These are phyloP conservation scores for Erodium trifolium DNA, from an alignment of 441 rosid species.

Conservation along the genomic window DNA sequence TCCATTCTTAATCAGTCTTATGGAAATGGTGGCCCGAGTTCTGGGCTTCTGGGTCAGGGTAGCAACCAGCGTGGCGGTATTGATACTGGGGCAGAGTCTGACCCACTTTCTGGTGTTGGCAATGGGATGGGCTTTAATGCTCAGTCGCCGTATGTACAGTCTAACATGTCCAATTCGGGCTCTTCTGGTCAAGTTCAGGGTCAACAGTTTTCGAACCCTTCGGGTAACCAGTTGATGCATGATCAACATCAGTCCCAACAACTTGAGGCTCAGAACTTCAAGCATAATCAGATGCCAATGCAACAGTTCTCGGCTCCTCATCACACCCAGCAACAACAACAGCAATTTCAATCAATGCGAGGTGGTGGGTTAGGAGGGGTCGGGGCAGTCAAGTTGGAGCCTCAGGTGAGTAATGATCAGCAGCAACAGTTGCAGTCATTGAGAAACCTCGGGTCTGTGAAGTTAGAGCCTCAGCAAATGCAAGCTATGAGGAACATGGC, in stretches of 20 bases:
- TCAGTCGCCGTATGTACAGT: constrained; percentile 47
- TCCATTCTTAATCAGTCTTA: constrained; percentile 73
- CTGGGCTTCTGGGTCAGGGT: constrained; percentile 34
- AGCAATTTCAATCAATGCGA: constrained; percentile 43
- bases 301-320: constrained; percentile 43
- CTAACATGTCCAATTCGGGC: constrained; percentile 53
- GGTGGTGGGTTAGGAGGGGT: constrained; percentile 56
- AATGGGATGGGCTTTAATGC: constrained; percentile 59
- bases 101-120: constrained; percentile 52
- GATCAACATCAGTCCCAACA: constrained; percentile 71
- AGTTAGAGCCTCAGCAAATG: constrained; percentile 67
- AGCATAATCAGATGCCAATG: constrained; percentile 49
- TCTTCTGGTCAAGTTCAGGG: constrained; percentile 64
- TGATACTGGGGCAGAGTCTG: constrained; percentile 67
- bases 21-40: constrained; percentile 49
- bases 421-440: constrained; percentile 41
- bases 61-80: constrained; percentile 50
- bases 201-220: constrained; percentile 55
- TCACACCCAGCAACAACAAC: constrained; percentile 42
- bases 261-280: constrained; percentile 57
- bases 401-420: constrained; percentile 58
- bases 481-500: constrained; percentile 51
- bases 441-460: constrained; percentile 55
- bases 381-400: constrained; percentile 75
- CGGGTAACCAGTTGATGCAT: constrained; percentile 48